A percentile compares a stretch with the other conserved stretches of the same genome.
phyloP scores from a whole-genome alignment of 2,329 filamentous ascomycete species.

The Tolypocladium capitatum region DNA sequence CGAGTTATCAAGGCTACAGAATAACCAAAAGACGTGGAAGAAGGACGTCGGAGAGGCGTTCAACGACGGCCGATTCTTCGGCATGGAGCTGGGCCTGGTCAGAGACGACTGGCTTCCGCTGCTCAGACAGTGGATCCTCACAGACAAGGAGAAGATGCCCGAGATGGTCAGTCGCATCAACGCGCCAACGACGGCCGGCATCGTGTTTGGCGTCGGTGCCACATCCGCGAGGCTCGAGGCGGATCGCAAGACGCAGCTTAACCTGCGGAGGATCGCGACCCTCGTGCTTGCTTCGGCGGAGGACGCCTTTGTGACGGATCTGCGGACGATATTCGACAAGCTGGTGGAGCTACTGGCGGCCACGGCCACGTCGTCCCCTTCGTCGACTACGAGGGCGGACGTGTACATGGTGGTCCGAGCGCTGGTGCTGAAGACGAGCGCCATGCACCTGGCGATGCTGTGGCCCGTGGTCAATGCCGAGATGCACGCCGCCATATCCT shows the following conservation, averaged over 20 bases:
- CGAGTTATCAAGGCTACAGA: constrained; percentile 63
- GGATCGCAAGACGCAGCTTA: constrained; percentile 83
- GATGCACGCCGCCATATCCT: constrained; percentile 65
- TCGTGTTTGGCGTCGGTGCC: constrained; percentile 97
- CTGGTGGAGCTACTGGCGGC: constrained; percentile 75
- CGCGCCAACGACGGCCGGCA: constrained; percentile 80
- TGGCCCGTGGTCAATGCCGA: constrained; percentile 89
- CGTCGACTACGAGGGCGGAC: constrained; percentile 76
- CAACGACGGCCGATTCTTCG: constrained; percentile 78
- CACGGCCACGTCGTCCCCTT: constrained; percentile 79
- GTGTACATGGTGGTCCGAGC: constrained; percentile 80
- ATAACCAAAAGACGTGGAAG: constrained; percentile 80
- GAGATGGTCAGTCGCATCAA: constrained; percentile 70
- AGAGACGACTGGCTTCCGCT: constrained; percentile 69
- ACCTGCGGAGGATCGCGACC: constrained; percentile 68
- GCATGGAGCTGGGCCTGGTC: constrained; percentile 51
- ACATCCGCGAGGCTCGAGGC: constrained; percentile 89
- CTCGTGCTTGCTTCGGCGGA: constrained; percentile 63
- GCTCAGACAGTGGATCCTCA: constrained; percentile 68
- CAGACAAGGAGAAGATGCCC: constrained; percentile 76
- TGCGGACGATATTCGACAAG: constrained; percentile 65
- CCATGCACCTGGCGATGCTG: constrained; percentile 66
- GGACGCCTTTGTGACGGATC: constrained; percentile 68
- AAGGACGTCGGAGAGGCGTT: constrained; percentile 88
- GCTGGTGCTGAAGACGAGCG: constrained; percentile 63